These are phyloP conservation scores for Moelleriella libera DNA, from an alignment of 2,329 filamentous ascomycete species.

Conservation along the genomic window DNA sequence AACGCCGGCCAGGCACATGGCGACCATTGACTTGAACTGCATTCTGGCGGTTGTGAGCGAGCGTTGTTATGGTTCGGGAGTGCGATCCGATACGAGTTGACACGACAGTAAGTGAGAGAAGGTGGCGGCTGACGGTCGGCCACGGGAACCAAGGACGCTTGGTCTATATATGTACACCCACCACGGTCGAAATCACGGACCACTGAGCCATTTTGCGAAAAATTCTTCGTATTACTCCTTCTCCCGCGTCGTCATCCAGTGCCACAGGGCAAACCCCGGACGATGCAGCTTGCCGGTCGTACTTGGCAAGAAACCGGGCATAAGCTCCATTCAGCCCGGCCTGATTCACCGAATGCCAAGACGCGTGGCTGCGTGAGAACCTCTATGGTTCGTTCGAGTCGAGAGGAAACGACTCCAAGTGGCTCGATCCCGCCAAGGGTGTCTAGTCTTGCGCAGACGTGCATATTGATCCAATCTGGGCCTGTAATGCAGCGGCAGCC, in stretches of 20 bases:
- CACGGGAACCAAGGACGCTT: too few relatives aligned
- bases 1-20: slow-evolving; percentile 5
- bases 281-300: neutral
- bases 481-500: neutral
- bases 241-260: too few relatives aligned
- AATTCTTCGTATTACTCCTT: too few relatives aligned
- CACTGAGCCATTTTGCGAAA: neutral
- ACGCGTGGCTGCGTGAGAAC: neutral
- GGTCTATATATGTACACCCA: neutral
- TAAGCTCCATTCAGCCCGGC: neutral
- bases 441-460: neutral
- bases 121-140: too few relatives aligned
- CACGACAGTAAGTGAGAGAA: too few relatives aligned
- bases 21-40: slow-evolving; percentile 5
- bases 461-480: neutral
- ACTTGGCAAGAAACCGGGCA: neutral
- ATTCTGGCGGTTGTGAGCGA: slow-evolving; percentile 1
- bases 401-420: neutral
- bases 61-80: neutral
- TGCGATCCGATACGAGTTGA: too few relatives aligned
- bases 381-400: neutral
- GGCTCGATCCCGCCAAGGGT: too few relatives aligned
- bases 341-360: neutral
- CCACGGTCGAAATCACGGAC: neutral
- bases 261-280: neutral